Conservation (phyloP, 2,329 filamentous ascomycete species). For the Cordyceps militaris region DNA sequence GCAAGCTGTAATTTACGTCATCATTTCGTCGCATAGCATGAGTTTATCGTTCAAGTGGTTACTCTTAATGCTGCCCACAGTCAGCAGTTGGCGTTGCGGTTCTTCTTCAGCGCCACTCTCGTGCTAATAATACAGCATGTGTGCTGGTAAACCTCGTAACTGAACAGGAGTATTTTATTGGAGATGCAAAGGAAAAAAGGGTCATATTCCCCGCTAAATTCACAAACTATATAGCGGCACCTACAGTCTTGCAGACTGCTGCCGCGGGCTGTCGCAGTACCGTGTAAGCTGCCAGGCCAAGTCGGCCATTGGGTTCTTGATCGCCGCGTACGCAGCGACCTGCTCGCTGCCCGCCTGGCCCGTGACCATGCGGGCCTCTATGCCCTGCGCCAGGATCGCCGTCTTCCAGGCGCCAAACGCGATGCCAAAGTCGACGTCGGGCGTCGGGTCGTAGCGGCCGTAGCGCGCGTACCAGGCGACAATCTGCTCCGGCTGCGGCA, state of each 20-base stretch:
- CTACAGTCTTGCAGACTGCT: slow-evolving; percentile 22
- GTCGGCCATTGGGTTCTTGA: slow-evolving; percentile 66
- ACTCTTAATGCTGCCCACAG: not conserved
- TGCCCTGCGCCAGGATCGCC: slow-evolving; percentile 70
- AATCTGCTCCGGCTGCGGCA: slow-evolving; percentile 39
- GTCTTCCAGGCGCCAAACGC: slow-evolving; percentile 56
- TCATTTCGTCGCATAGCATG: not conserved
- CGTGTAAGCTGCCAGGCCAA: slow-evolving; percentile 70
- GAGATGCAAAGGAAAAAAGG: not conserved
- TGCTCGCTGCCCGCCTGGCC: slow-evolving; percentile 84
- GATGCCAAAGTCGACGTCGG: slow-evolving; percentile 54
- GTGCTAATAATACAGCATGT: not conserved
- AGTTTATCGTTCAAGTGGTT: not conserved
- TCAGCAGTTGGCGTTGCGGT: not conserved
- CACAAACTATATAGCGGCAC: not conserved
- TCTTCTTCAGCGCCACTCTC: not conserved
- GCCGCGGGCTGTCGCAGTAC: slow-evolving; percentile 25
- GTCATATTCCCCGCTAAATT: too few relatives aligned
- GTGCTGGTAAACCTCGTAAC: too few relatives aligned
- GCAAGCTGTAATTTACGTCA: slow-evolving; percentile 29
- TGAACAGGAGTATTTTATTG: not conserved
- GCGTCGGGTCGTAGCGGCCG: slow-evolving; percentile 62
- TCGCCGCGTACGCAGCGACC: slow-evolving; percentile 64
- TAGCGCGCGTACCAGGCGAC: slow-evolving; percentile 35
- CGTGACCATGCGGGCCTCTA: slow-evolving; percentile 77